A percentile compares a stretch with the other conserved stretches of the same genome.
Conservation (phyloP, 495 filamentous ascomycete species). For the Aspergillus sclerotioniger region DNA sequence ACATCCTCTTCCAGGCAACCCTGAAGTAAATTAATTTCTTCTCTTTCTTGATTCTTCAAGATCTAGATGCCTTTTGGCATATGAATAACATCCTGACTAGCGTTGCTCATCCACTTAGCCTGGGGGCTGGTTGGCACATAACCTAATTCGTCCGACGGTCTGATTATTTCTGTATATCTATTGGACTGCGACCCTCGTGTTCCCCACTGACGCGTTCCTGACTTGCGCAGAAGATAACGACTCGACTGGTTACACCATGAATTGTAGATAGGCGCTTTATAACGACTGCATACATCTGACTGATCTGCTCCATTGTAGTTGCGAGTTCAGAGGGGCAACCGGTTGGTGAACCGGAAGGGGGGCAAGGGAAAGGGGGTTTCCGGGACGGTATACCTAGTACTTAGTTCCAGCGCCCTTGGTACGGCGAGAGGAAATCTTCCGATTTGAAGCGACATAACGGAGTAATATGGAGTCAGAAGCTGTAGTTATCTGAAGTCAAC, state of each 20-base stretch:
- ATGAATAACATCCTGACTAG: conserved; percentile 12
- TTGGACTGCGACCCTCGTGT: conserved; percentile 22
- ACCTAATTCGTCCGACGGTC: conserved; percentile 22
- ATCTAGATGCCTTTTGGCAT: not conserved
- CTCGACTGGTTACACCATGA: conserved; percentile 9
- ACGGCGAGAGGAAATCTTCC: not conserved
- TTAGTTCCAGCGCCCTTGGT: conserved; percentile 1
- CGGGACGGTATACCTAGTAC: not conserved
- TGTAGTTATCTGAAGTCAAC: conserved; percentile 1
- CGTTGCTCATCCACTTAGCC: not conserved
- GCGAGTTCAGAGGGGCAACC: not conserved
- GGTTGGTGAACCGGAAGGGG: too few relatives aligned
- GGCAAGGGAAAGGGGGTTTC: not conserved
- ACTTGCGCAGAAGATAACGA: conserved; percentile 22
- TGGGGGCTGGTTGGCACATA: conserved; percentile 7
- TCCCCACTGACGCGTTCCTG: conserved; percentile 32
- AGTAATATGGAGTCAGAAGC: not conserved
- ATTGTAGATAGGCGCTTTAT: not conserved
- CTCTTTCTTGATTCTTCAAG: not conserved
- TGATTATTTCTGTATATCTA: conserved; percentile 12
- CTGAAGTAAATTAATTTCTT: not conserved
- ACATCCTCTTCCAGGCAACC: not conserved
- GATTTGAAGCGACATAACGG: not conserved
- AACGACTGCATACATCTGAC: not conserved
- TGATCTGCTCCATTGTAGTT: not conserved